A percentile compares a stretch with the other conserved stretches of the same genome.
phyloP scores from a whole-genome alignment of 2,329 filamentous ascomycete genomes.

The Albophoma yamanashiensis region DNA sequence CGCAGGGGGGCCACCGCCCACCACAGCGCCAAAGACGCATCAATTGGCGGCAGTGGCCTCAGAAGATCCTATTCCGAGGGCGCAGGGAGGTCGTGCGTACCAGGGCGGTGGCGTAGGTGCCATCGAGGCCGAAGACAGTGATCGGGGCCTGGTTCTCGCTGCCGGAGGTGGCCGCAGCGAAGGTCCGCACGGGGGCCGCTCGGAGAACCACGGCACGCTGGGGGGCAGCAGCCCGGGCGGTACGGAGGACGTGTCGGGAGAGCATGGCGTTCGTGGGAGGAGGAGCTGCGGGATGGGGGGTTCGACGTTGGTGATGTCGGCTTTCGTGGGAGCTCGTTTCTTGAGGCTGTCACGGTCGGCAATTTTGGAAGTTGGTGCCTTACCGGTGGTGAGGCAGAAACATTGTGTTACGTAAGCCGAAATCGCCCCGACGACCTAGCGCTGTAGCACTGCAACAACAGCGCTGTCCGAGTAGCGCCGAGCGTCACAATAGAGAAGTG shows the following conservation, averaged over 20 bases:
- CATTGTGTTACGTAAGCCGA: constrained; percentile 4
- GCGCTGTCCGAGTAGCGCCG: neutral
- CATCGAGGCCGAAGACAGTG: constrained; percentile 89
- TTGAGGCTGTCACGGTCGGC: constrained; percentile 27
- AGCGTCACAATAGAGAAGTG: too few species aligned
- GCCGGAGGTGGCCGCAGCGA: constrained; percentile 64
- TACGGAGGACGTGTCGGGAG: constrained; percentile 49
- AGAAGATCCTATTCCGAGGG: neutral
- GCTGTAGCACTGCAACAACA: neutral
- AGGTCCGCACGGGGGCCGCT: constrained; percentile 57
- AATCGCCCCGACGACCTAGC: neutral
- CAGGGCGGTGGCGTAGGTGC: constrained; percentile 96
- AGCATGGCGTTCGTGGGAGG: constrained; percentile 32
- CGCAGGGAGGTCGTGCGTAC: constrained; percentile 46
- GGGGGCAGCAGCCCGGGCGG: constrained; percentile 47
- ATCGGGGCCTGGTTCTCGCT: constrained; percentile 73
- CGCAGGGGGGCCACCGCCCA: neutral
- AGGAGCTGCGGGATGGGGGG: constrained; percentile 11
- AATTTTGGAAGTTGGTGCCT: constrained; percentile 34
- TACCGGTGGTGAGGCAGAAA: constrained; percentile 24
- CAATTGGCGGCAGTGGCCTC: constrained; percentile 8
- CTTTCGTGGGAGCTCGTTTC: constrained; percentile 18
- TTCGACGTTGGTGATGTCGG: constrained; percentile 15
- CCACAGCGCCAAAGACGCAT: neutral
- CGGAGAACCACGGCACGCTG: constrained; percentile 36